Base-by-base conservation (phyloP, 345 rosid species). In the Aethionema arabicum region DNA sequence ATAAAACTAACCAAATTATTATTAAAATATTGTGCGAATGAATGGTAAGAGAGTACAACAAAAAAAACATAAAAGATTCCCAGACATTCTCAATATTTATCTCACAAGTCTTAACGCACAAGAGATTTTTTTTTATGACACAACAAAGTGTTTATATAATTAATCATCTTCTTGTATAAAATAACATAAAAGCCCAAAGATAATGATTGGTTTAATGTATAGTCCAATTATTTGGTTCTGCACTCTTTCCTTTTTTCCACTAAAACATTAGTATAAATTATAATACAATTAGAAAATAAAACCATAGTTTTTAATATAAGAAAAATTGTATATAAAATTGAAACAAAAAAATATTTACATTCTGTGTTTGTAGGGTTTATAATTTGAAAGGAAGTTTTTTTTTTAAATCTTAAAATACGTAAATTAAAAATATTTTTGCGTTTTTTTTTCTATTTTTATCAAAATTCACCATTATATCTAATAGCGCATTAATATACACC, bases 211-310 rank as follows among this genome's bases (percentile, higher is more conserved):
- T 64, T 64, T 55, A 35, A 31, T 57, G 43, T 64, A 64, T 42
- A 21, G 60, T 29, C 32, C 61, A 65, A 71, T 65, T 38, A 71
- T 71, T 71, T 52, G 43, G 15, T 37, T 59, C 70, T 71, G 66
- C 66, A 45, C 38, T 71, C 48, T 52, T 11, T 31, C 9, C 63
- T 42, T 13, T 41, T 10, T 43, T 52, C 61, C 66, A 64, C 37
- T 57, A 36, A 43, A 11, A 56, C 27, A 42, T 51, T 40, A 6
- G 4, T 40, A 11, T 9, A 40, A 40, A 36, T 56, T 50, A 57
- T 37, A 61, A 53, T 41, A 30, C 44, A 61, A 5, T 5, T 35
- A 35, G 2, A 21, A 21, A 21, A 21, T 21, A n/a, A n/a, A n/a
- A n/a, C n/a, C n/a, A n/a, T n/a, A n/a, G n/a, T n/a, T n/a, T n/a